These are phyloP conservation scores for Phytophthora pistaciae DNA, from an alignment of 352 stramenopile genomes.

Conservation along the genomic window DNA sequence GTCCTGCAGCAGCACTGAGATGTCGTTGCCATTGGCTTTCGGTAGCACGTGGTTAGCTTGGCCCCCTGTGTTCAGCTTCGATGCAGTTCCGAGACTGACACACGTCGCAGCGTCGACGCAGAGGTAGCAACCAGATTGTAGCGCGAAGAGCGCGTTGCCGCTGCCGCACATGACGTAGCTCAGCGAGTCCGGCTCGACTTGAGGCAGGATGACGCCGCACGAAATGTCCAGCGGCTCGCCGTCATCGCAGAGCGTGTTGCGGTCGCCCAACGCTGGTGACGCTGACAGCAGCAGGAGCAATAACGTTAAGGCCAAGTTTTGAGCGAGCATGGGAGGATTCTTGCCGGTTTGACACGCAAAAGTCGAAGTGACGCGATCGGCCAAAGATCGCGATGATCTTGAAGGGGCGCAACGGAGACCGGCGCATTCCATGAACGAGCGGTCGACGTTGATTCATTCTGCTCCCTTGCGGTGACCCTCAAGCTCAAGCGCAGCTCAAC, in stretches of 20 bases:
- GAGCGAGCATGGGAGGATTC: slow-evolving; percentile 3
- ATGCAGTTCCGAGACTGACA: neutral
- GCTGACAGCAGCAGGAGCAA: slow-evolving; percentile 11
- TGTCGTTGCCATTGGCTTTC: slow-evolving; percentile 38
- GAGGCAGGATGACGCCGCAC: slow-evolving; percentile 13
- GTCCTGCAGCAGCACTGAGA: slow-evolving; percentile 33
- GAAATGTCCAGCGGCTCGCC: slow-evolving; percentile 18
- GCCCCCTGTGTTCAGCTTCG: neutral
- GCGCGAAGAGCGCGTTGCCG: slow-evolving; percentile 40
- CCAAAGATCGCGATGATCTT: slow-evolving; percentile 17
- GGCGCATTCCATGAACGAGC: slow-evolving; percentile 9
- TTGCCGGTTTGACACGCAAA: slow-evolving; percentile 21
- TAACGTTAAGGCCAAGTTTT: neutral
- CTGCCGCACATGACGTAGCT: slow-evolving; percentile 23
- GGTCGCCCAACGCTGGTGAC: slow-evolving; percentile 14
- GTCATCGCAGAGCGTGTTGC: slow-evolving; percentile 53
- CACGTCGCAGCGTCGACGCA: slow-evolving; percentile 56
- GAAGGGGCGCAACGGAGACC: slow-evolving; percentile 28
- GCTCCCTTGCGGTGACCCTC: neutral
- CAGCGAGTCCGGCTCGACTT: neutral
- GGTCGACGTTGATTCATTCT: neutral
- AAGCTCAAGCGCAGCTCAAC: neutral
- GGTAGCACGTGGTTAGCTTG: slow-evolving; percentile 9
- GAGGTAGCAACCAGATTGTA: slow-evolving; percentile 56
- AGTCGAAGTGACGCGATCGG: slow-evolving; percentile 15